Evolutionary conservation across 805 yeast genomes (phyloP), one percentile per base, ranked within the genome.

Genomic region (Metschnikowia orientalis): DNA sequence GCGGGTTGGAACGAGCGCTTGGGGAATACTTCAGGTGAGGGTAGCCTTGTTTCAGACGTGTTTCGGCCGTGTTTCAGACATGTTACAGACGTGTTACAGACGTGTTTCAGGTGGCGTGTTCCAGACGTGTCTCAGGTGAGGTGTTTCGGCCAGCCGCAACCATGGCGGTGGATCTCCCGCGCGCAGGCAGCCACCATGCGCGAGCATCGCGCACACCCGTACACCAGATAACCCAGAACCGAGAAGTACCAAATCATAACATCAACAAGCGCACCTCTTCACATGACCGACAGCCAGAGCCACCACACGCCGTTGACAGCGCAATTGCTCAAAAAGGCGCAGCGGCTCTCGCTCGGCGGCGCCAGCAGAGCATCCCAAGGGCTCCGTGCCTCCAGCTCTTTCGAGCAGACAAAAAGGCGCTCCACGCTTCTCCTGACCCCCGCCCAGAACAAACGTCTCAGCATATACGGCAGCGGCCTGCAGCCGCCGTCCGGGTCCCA

Each of bases 341-440:
- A 34, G 37, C 37, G 53, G 32, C 50, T 48, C 16, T 41, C 47
- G 16, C 31, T 48, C 18, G 47, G 45, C 3, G 45, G 51, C 4
- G 48, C 50, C n/a, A 36, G 48, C 11, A 40, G 51, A 8, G 13
- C 38, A 12, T 18, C 33, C 5, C 51, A 8, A 33, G 51, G 34
- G 19, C 35, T 45, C 27, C 48, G 51, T 7, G 52, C 52, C 18
- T 31, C 55, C 23, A 33, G 26, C 31, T 28, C 35, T 23, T 42
- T 26, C 36, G 53, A 33, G 45, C 43, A 35, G 35, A 41, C 50
- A 15, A 56, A 56, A 32, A 43, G 65, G 23, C 41, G 55, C 30
- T 59, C 63, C 31, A 42, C 48, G 10, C 43, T 57, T 10, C 47
- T 57, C 8, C 48, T 52, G 32, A 59, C 67, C 1, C 65, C 67